phyloP scores from a whole-genome alignment of 148 eudicot species.

The Simmondsia chinensis region DNA sequence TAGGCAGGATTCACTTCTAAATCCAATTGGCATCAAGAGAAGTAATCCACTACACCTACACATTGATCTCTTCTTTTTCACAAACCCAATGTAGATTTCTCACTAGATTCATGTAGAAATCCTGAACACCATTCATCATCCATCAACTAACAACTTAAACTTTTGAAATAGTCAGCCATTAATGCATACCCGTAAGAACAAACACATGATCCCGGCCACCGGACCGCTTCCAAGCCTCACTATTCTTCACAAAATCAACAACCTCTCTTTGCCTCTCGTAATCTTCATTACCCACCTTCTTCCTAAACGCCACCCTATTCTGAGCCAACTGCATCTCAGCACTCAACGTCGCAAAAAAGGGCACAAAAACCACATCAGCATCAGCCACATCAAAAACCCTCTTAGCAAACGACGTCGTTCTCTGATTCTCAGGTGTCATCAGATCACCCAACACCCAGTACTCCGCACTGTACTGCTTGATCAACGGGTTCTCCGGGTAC shows the following conservation, averaged over 20 bases:
- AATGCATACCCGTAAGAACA: constrained; percentile 71
- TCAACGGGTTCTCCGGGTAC: constrained; percentile 75
- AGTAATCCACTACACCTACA: too few species aligned
- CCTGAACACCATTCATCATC: too few species aligned
- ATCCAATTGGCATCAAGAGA: too few species aligned
- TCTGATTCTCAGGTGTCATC: constrained; percentile 35
- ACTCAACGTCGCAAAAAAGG: constrained; percentile 85
- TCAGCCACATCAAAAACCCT: constrained; percentile 48
- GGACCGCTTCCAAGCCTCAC: constrained; percentile 71
- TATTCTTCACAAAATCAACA: constrained; percentile 51
- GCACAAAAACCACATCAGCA: constrained; percentile 88
- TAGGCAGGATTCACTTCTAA: too few species aligned
- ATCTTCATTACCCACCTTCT: constrained; percentile 72
- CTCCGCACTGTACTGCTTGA: constrained; percentile 94
- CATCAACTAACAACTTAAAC: too few species aligned
- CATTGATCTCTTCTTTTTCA: too few species aligned
- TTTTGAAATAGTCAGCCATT: too few species aligned
- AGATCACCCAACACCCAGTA: constrained; percentile 92
- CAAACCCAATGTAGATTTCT: too few species aligned
- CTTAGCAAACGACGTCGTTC: constrained; percentile 50
- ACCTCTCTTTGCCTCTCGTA: constrained; percentile 71
- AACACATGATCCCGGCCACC: constrained; percentile 95
- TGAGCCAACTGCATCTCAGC: constrained; percentile 79
- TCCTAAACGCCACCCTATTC: constrained; percentile 62
- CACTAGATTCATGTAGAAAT: too few species aligned